Conservation (phyloP, 169 alveolate genomes). For the Plasmodium reichenowi region DNA sequence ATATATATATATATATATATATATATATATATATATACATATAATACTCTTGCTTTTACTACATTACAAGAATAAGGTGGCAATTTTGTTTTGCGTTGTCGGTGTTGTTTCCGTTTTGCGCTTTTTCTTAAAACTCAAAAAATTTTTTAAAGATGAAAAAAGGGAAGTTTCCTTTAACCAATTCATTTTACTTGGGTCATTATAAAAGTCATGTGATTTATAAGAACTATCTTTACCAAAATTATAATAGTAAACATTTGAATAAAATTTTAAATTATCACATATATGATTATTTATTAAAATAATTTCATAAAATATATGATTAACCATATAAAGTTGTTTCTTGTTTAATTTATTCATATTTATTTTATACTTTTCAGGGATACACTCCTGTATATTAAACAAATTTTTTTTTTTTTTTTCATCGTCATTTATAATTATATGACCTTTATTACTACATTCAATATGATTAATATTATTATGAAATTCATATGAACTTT, state of each 20-base stretch:
- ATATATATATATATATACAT: neutral
- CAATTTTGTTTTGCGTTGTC: constrained; percentile 4
- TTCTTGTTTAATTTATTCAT: constrained; percentile 35
- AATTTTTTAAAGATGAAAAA: constrained; percentile 47
- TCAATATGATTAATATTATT: neutral
- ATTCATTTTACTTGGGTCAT: constrained; percentile 60
- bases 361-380: constrained; percentile 60
- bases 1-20: neutral
- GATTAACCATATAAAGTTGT: constrained; percentile 67
- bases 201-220: constrained; percentile 34
- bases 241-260: constrained; percentile 54
- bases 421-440: neutral
- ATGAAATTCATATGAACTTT: neutral
- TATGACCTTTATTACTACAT: neutral
- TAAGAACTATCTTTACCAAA: constrained; percentile 5
- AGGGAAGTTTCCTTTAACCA: constrained; percentile 47
- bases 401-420: constrained; percentile 28
- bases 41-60: constrained; percentile 11
- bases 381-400: constrained; percentile 59
- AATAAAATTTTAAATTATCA: constrained; percentile 57
- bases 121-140: constrained; percentile 66
- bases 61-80: constrained; percentile 43
- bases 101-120: constrained; percentile 38
- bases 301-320: constrained; percentile 70
- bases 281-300: constrained; percentile 67